Evolutionary conservation across 2,329 filamentous ascomycete genomes (phyloP).

Genomic region (Xylaria multiplex): DNA sequence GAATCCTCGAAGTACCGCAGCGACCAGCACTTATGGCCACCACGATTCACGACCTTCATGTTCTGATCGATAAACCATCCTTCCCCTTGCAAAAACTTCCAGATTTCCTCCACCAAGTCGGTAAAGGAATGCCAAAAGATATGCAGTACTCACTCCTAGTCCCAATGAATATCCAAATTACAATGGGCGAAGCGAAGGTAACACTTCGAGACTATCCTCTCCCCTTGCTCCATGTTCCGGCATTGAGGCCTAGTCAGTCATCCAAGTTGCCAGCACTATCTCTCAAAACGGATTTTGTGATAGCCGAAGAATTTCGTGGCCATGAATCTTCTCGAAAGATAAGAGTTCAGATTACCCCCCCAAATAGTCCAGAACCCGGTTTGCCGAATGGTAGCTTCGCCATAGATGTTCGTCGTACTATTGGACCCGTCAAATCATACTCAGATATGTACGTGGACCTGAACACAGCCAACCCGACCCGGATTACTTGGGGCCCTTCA

Average conservation of each 20-base stretch:
- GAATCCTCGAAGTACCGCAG: slow-evolving; percentile 84
- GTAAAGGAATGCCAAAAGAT: slow-evolving; percentile 94
- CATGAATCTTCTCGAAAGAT: slow-evolving; percentile 82
- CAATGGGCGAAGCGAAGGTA: slow-evolving; percentile 89
- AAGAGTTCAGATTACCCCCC: slow-evolving; percentile 84
- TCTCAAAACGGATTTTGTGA: slow-evolving; percentile 89
- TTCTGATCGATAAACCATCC: slow-evolving; percentile 89
- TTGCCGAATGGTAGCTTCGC: slow-evolving; percentile 73
- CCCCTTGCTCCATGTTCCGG: slow-evolving; percentile 88
- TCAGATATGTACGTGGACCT: slow-evolving; percentile 92
- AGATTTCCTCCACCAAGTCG: slow-evolving; percentile 84
- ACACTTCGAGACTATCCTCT: slow-evolving; percentile 92
- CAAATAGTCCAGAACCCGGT: slow-evolving; percentile 67
- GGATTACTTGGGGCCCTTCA: slow-evolving; percentile 96
- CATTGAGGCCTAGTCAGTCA: slow-evolving; percentile 81
- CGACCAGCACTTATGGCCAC: slow-evolving; percentile 85
- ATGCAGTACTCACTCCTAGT: slow-evolving; percentile 91
- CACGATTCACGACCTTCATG: slow-evolving; percentile 83
- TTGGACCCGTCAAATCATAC: slow-evolving; percentile 95
- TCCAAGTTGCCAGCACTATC: slow-evolving; percentile 82
- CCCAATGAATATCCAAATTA: slow-evolving; percentile 88
- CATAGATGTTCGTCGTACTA: slow-evolving; percentile 88
- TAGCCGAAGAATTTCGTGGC: slow-evolving; percentile 91
- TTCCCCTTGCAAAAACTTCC: slow-evolving; percentile 86
- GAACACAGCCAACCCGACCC: slow-evolving; percentile 89